Evolutionary conservation across 352 stramenopile species (phyloP), one percentile per base, ranked within the genome.

Genomic region (Pythium oligandrum): DNA sequence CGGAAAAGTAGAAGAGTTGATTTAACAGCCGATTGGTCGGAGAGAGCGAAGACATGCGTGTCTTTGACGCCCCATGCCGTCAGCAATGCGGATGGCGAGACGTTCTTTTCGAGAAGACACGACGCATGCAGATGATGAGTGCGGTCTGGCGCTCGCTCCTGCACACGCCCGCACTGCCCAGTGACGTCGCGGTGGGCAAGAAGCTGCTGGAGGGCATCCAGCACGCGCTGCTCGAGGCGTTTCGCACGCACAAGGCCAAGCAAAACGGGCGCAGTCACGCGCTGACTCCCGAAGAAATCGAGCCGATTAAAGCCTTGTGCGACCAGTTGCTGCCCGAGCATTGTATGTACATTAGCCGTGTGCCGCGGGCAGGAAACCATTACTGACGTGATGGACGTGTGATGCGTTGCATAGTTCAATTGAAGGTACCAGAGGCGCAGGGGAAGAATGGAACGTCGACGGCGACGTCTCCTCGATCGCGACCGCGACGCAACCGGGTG

Each of bases 291-390:
- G 72, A 75, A 0, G 80, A 91, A 44, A 88, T 91, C 40, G 67
- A 57, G 39, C 69, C 75, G 12, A 83, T 93, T 55, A 78, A 78
- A 42, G 67, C 52, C 26, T 73, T 93, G 6, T 90, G 77, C 52
- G 73, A 90, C 58, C 66, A 83, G 57, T 77, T 93, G 43, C 55
- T 75, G 42, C 73, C 78, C 3, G 68, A 67, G 0, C 76, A 93
- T 60, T 86, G 83, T 93, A 73, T 53, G 61, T 8, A 7, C 35
- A 12, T 43, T 10, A 2, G 12, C 11, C 17, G 17, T 26, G 0
- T 26, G 17, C 17, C 17, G 17, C 17, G 17, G 17, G 17, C 17
- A 26, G 17, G 17, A 26, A 26, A 26, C 17, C 17, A 26, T 26
- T 26, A 26, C 17, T 26, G 17, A 26, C 17, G 17, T 26, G 17